These are phyloP conservation scores for Gamsiella multidivaricata DNA, from an alignment of 192 early-diverging fungal species.

Conservation along the genomic window DNA sequence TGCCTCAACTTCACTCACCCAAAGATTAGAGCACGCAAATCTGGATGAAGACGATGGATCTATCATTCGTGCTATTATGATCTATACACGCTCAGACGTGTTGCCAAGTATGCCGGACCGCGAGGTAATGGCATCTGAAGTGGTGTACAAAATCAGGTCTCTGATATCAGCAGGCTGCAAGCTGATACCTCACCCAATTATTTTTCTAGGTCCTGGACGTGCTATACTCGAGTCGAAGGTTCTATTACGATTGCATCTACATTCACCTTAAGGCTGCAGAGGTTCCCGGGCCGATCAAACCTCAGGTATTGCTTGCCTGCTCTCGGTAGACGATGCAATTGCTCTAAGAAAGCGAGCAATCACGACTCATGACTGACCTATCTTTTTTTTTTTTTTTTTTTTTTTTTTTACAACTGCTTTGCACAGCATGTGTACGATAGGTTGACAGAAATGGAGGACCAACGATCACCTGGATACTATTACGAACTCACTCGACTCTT, in stretches of 20 bases:
- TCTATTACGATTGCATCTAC: constrained; percentile 45
- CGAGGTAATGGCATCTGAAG: constrained; percentile 8
- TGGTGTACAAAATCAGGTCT: too few species aligned
- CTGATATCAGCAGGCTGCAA: too few species aligned
- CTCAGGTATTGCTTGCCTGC: constrained; percentile 24
- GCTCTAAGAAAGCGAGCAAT: too few species aligned
- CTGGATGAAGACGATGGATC: constrained; percentile 19
- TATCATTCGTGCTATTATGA: constrained; percentile 28
- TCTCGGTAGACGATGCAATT: too few species aligned
- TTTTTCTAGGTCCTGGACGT: constrained; percentile 19
- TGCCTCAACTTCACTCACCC: neutral
- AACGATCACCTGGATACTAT: constrained; percentile 29
- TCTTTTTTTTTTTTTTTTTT: too few species aligned
- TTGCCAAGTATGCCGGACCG: constrained; percentile 25
- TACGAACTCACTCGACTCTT: constrained; percentile 36
- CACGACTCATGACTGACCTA: too few species aligned
- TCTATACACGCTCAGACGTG: constrained; percentile 48
- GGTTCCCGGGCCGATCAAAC: constrained; percentile 27
- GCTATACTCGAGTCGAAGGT: constrained; percentile 8
- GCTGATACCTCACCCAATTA: too few species aligned
- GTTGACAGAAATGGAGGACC: constrained; percentile 48
- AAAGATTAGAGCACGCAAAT: constrained; percentile 22
- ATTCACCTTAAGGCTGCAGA: constrained; percentile 40
- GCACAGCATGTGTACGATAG: constrained; percentile 54
- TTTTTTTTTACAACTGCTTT: too few species aligned